phyloP scores from a whole-genome alignment of 108 stramenopile genomes.

The Skeletonema menzelii region DNA sequence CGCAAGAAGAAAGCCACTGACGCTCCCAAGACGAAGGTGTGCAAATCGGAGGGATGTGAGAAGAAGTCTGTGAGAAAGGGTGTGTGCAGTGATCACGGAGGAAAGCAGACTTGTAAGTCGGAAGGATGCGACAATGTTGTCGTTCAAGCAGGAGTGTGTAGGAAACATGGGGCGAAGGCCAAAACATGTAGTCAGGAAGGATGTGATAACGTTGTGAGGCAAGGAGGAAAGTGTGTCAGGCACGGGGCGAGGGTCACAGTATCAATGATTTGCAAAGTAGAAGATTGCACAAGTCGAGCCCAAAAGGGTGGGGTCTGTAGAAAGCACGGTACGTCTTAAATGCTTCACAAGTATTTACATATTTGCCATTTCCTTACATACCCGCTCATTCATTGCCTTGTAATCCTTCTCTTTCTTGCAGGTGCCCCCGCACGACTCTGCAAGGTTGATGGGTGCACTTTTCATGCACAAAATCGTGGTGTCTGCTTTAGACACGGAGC shows the following conservation, averaged over 20 bases:
- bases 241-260: conserved; percentile 16
- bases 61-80: neutral
- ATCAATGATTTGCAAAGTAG: conserved; percentile 4
- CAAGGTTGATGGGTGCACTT: neutral
- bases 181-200: conserved; percentile 2
- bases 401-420: neutral
- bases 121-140: neutral
- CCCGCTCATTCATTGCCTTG: neutral
- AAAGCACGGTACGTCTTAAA: conserved; percentile 15
- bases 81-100: neutral
- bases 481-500: conserved; percentile 1
- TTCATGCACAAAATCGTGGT: neutral
- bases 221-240: conserved; percentile 19
- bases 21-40: neutral
- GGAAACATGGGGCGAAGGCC: conserved; percentile 2
- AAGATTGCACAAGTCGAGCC: neutral
- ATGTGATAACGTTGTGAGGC: neutral
- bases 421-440: conserved; percentile 1
- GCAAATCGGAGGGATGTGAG: neutral
- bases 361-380: neutral
- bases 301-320: conserved; percentile 8
- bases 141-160: neutral
- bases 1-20: neutral
- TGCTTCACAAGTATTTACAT: neutral
- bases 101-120: neutral